These are phyloP conservation scores for Kernera saxatilis DNA, from an alignment of 345 rosid genomes.

Conservation along the genomic window DNA sequence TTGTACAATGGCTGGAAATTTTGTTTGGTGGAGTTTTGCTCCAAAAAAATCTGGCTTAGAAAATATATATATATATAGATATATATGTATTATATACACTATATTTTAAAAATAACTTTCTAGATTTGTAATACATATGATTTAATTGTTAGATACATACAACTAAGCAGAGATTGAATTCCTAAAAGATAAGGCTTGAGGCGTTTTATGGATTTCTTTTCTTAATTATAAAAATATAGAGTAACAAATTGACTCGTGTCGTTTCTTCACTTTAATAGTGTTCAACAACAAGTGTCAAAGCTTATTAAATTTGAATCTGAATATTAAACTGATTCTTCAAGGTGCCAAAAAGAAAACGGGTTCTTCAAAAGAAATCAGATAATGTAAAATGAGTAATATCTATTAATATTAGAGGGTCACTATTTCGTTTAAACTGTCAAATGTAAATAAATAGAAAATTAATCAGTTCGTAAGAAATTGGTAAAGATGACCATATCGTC, in stretches of 20 bases:
- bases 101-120: background rate
- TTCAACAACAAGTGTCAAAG: background rate
- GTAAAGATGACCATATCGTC: background rate
- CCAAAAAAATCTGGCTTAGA: background rate
- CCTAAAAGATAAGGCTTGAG: background rate
- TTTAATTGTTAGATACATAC: background rate
- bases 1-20: background rate
- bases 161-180: background rate
- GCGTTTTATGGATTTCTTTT: background rate
- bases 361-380: background rate
- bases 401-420: background rate
- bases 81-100: background rate
- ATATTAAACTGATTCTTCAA: background rate
- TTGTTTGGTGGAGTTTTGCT: background rate
- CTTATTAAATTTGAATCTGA: background rate
- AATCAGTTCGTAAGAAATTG: background rate
- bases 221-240: background rate
- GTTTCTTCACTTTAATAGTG: background rate
- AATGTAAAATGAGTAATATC: background rate
- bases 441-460: background rate
- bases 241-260: slow-evolving; percentile 23
- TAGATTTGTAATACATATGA: background rate
- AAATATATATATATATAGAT: no score
- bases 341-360: background rate
- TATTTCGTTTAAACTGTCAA: background rate